Conservation (phyloP, 106 monocot species). For the Dactylorhiza incarnata region DNA sequence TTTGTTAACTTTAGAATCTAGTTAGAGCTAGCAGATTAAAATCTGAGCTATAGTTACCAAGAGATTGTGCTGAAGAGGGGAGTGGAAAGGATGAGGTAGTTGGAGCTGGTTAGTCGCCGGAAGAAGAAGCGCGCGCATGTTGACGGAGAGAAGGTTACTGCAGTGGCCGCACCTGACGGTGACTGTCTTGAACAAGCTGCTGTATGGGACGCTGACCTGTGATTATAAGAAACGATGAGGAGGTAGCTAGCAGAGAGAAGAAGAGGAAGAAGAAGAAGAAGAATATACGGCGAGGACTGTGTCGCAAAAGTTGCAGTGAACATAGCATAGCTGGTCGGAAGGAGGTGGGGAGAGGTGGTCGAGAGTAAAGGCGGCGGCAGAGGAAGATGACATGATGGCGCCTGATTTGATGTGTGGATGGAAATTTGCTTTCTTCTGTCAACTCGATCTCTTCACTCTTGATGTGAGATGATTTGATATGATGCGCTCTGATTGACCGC, state of each 20-base stretch:
- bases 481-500: too few species aligned
- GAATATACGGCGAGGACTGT: constrained; percentile 67
- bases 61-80: constrained; percentile 47
- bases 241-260: neutral
- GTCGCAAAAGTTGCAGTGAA: constrained; percentile 89
- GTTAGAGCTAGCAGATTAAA: neutral
- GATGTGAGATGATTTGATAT: too few species aligned
- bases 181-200: constrained; percentile 91
- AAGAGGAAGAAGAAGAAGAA: neutral
- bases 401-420: neutral
- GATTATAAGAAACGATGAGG: neutral
- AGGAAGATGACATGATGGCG: constrained; percentile 47
- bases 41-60: constrained; percentile 25
- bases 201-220: constrained; percentile 94
- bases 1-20: neutral
- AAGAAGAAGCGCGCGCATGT: constrained; percentile 79
- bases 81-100: constrained; percentile 37
- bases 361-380: constrained; percentile 46
- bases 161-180: constrained; percentile 95
- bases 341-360: constrained; percentile 61
- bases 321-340: constrained; percentile 90
- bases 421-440: too few species aligned
- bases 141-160: constrained; percentile 85
- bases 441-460: too few species aligned
- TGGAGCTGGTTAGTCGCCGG: constrained; percentile 60